These are phyloP conservation scores for Chondrostereum purpureum DNA, from an alignment of 1,284 basidiomycete species.

Conservation along the genomic window DNA sequence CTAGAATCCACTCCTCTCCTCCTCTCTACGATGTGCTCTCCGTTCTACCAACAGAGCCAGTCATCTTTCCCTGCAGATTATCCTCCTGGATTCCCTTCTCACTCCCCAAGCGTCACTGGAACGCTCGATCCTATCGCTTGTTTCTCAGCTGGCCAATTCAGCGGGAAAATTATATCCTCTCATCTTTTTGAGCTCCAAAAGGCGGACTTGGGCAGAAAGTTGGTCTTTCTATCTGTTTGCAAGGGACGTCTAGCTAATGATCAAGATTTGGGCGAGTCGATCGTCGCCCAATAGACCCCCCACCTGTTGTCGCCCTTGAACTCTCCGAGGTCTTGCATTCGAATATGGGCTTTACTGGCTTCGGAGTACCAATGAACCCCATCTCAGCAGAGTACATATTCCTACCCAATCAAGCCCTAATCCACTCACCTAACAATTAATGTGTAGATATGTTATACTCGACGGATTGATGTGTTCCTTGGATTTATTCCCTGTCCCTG, in stretches of 20 bases:
- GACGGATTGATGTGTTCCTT: slow-evolving; percentile 56
- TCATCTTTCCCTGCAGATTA: too few species aligned
- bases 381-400: slow-evolving; percentile 24
- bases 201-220: slow-evolving; percentile 14
- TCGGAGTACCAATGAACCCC: too few species aligned
- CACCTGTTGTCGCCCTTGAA: slow-evolving; percentile 31
- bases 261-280: slow-evolving; percentile 23
- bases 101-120: too few species aligned
- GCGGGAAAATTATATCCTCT: slow-evolving; percentile 50
- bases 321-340: slow-evolving; percentile 24
- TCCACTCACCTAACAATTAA: slow-evolving; percentile 17
- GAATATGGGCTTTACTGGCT: too few species aligned
- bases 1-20: too few species aligned
- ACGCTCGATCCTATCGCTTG: slow-evolving; percentile 44
- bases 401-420: slow-evolving; percentile 35
- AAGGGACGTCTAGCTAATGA: slow-evolving; percentile 10
- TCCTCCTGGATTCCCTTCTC: too few species aligned
- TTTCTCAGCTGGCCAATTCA: slow-evolving; percentile 53
- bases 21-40: too few species aligned
- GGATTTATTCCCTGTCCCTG: slow-evolving; percentile 52
- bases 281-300: slow-evolving; percentile 49
- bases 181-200: slow-evolving; percentile 29
- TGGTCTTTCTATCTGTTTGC: slow-evolving; percentile 3
- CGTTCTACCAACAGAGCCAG: too few species aligned
- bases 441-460: slow-evolving; percentile 4